Percentiles rank a stretch among this genome's conserved stretches.
phyloP scores from a whole-genome alignment of 2,329 filamentous ascomycete genomes.

The Cordyceps sp. region DNA sequence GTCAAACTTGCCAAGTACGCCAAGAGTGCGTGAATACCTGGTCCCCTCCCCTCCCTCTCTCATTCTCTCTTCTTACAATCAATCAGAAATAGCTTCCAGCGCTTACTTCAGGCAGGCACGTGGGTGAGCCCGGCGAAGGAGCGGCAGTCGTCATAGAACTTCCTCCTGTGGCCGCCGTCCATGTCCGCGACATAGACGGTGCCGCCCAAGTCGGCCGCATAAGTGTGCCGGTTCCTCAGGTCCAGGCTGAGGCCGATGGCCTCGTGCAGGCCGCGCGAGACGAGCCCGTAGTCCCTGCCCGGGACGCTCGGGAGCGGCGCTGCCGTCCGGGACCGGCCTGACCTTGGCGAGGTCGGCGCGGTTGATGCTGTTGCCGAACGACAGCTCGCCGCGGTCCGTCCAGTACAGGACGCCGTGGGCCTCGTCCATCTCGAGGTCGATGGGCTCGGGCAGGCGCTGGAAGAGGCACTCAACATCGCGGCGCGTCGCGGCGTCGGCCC shows the following conservation, averaged over 20 bases:
- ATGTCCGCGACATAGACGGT: conserved; percentile 17
- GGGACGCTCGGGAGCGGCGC: conserved; percentile 1
- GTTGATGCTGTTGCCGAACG: conserved; percentile 36
- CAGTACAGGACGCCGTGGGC: conserved; percentile 31
- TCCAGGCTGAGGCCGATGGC: conserved; percentile 28
- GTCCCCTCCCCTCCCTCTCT: no score
- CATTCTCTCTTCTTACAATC: no score
- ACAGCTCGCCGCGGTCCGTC: conserved; percentile 43
- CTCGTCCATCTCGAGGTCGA: conserved; percentile 39
- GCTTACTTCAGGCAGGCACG: conserved; percentile 7
- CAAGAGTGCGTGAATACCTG: no score
- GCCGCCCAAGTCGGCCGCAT: conserved; percentile 22
- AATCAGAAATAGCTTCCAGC: no score
- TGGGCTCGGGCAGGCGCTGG: conserved; percentile 31
- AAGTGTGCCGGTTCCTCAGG: conserved; percentile 15
- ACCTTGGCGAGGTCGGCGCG: conserved; percentile 6
- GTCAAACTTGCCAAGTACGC: no score
- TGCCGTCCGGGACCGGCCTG: neutral
- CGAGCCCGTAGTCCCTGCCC: conserved; percentile 10
- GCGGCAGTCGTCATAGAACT: neutral
- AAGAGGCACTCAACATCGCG: conserved; percentile 25
- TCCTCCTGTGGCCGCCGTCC: conserved; percentile 13
- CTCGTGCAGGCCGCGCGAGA: conserved; percentile 23
- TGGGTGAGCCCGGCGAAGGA: neutral
- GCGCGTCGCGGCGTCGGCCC: conserved; percentile 15